Evolutionary conservation across 139 green algal species (phyloP).

Genomic region (Picochlorum sp.): DNA sequence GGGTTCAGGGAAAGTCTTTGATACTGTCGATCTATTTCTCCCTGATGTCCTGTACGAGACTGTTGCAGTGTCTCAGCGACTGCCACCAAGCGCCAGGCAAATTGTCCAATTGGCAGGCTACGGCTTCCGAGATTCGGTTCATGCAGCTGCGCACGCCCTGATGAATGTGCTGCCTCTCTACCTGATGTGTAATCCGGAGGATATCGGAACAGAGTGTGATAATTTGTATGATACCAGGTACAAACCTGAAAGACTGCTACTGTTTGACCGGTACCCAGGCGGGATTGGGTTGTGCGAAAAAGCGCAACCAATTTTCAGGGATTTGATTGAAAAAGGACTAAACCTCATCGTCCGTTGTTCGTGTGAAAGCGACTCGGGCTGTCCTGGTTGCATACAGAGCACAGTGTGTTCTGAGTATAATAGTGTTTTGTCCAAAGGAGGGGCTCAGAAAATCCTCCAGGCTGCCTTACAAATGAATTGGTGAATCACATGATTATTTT

Average conservation of each 20-base stretch:
- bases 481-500: background rate
- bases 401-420: slow-evolving; percentile 82
- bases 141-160: slow-evolving; percentile 82
- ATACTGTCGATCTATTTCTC: slow-evolving; percentile 83
- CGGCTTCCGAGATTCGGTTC: slow-evolving; percentile 64
- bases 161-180: slow-evolving; percentile 80
- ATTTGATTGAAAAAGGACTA: slow-evolving; percentile 60
- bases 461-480: slow-evolving; percentile 12
- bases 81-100: slow-evolving; percentile 52
- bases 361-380: slow-evolving; percentile 60
- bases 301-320: slow-evolving; percentile 52
- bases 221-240: slow-evolving; percentile 69
- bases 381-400: slow-evolving; percentile 82
- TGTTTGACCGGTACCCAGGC: slow-evolving; percentile 85
- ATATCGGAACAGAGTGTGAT: slow-evolving; percentile 75
- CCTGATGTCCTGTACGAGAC: slow-evolving; percentile 78
- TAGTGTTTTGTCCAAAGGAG: slow-evolving; percentile 15
- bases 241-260: slow-evolving; percentile 74
- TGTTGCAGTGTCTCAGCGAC: slow-evolving; percentile 64
- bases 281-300: slow-evolving; percentile 72
- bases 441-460: slow-evolving; percentile 24
- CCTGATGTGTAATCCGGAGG: slow-evolving; percentile 50
- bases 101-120: slow-evolving; percentile 25
- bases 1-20: slow-evolving; percentile 59
- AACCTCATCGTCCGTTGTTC: slow-evolving; percentile 59